Percentiles rank a stretch among this genome's conserved stretches.
phyloP scores from a whole-genome alignment of 2,329 filamentous ascomycete species.

The Raffaelea arxii region DNA sequence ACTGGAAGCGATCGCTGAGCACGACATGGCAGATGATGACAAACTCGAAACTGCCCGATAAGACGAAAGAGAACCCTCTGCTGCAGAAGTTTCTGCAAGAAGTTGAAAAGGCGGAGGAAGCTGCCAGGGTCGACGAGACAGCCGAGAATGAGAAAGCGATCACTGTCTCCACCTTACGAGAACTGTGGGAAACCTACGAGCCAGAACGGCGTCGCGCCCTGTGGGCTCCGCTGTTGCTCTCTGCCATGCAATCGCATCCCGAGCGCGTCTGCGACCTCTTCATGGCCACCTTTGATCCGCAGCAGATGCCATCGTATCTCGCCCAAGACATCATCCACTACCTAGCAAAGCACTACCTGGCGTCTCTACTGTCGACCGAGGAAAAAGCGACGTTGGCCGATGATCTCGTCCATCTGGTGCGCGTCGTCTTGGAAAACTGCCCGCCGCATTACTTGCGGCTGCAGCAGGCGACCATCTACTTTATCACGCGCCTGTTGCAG shows the following conservation, averaged over 20 bases:
- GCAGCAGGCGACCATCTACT: conserved; percentile 25
- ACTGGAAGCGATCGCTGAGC: conserved; percentile 9
- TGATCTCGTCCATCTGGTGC: conserved; percentile 2
- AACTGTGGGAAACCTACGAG: conserved; percentile 23
- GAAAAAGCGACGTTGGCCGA: background rate
- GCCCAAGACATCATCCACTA: conserved; percentile 26
- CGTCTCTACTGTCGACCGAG: background rate
- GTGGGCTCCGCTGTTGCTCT: conserved; percentile 27
- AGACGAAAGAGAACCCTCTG: background rate
- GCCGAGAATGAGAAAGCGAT: conserved; percentile 20
- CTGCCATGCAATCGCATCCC: conserved; percentile 23
- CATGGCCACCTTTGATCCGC: conserved; percentile 25
- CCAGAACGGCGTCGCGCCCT: conserved; percentile 14
- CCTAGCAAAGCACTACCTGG: conserved; percentile 12
- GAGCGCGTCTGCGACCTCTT: conserved; percentile 23
- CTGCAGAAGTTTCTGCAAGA: conserved; percentile 20
- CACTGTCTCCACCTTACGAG: no score
- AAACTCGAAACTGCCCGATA: conserved; percentile 3
- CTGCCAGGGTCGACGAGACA: no score
- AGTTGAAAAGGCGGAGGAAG: no score
- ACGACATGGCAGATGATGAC: conserved; percentile 9
- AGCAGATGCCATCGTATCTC: conserved; percentile 25
- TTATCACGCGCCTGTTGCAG: conserved; percentile 6
- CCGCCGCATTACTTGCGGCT: conserved; percentile 19
- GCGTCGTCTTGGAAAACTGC: conserved; percentile 10